These are phyloP conservation scores for Keithomyces neogunnii DNA, from an alignment of 2,329 filamentous ascomycete species.

Conservation along the genomic window DNA sequence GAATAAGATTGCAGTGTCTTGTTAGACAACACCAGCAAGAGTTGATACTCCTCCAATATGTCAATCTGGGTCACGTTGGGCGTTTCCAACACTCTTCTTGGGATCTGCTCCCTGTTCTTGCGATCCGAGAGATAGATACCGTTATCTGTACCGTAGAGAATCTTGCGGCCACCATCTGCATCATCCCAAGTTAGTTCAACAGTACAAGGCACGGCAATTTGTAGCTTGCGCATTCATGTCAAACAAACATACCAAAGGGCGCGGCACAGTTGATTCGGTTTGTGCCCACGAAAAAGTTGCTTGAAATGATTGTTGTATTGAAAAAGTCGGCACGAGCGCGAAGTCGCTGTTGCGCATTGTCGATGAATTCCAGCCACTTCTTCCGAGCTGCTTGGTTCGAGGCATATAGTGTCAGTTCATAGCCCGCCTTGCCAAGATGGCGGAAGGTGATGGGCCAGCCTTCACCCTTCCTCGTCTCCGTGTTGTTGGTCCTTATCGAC, in stretches of 20 bases:
- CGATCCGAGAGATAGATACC: constrained; percentile 90
- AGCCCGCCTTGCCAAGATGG: constrained; percentile 90
- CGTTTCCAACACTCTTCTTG: constrained; percentile 76
- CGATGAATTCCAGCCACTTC: constrained; percentile 96
- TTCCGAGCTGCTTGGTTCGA: constrained; percentile 77
- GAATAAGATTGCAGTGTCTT: constrained; percentile 89
- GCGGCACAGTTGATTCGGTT: constrained; percentile 94
- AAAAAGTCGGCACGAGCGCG: constrained; percentile 88
- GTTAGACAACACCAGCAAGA: constrained; percentile 85
- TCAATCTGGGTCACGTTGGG: constrained; percentile 90
- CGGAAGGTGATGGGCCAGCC: constrained; percentile 94
- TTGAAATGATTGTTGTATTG: constrained; percentile 57
- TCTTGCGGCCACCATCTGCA: constrained; percentile 82
- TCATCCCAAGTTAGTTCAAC: constrained; percentile 4
- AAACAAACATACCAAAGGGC: constrained; percentile 61
- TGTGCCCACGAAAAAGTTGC: constrained; percentile 49
- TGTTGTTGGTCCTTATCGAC: constrained; percentile 36
- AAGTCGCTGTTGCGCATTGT: constrained; percentile 79
- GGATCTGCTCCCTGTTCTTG: constrained; percentile 74
- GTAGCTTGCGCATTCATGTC: too few species aligned
- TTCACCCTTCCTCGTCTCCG: constrained; percentile 55
- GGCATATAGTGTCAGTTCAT: constrained; percentile 83
- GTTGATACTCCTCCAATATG: constrained; percentile 87
- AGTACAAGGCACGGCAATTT: too few species aligned
- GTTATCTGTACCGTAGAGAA: constrained; percentile 89